Evolutionary conservation across 2,329 filamentous ascomycete species (phyloP), one percentile per base, ranked within the genome.

Genomic region (Alternaria novae-zelandiae): DNA sequence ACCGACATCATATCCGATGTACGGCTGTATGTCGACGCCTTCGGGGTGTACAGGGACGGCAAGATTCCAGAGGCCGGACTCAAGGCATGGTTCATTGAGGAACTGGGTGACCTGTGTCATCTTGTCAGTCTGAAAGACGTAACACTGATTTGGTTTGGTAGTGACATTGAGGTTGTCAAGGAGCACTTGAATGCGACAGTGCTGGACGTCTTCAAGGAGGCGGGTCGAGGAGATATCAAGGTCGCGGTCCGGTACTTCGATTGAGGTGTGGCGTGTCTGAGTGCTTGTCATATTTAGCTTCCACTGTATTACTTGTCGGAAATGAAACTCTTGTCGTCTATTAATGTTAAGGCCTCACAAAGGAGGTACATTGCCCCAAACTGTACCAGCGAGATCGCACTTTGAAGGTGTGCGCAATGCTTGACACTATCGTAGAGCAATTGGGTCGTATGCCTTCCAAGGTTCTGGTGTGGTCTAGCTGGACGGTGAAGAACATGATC

Each of bases 1-100:
- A 32, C 47, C 12, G 25, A 53, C 13, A 28, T 25, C 2, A 46
- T 61, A 12, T 41, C 59, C 11, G 51, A n/a, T 13, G 59, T 61
- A 7, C 26, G 36, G 21, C 28, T 61, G 4, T 36, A 53, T 36
- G 54, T 36, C 2, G 59, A 61, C 44, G 59, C 46, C 5, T 61
- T 61, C 20, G 46, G 36, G 3, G 44, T 61, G 12, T 58, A 61
- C 26, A 49, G 54, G 15, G 54, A 61, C 21, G 46, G 54, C 8
- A 36, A 36, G n/a, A 28, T 58, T 20, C 59, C 59, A 5, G 32
- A 51, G 17, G 26, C 23, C 5, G 59, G 59, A n/a, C 36, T 61
- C 13, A 36, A 47, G 12, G n/a, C 15, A 12, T 61, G 59, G 59
- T 53, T 61, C 20, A 30, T 53, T 4, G 28, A 23, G 3, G 54